These are phyloP conservation scores for Dactylellina cionopaga DNA, from an alignment of 2,329 filamentous ascomycete genomes.

Conservation along the genomic window DNA sequence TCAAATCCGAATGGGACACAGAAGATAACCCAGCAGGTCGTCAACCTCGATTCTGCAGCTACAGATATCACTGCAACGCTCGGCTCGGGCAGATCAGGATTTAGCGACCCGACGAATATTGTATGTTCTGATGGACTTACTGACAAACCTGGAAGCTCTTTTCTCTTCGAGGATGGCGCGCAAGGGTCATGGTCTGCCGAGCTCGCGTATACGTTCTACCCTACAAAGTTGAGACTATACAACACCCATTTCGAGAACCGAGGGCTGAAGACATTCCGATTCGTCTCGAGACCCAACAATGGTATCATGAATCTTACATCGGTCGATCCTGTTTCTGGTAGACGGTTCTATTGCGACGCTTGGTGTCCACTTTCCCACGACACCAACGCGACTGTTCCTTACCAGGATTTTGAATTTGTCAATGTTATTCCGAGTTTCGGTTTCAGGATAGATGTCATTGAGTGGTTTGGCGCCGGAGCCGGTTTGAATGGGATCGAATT, in stretches of 20 bases:
- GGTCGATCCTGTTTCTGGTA: constrained; percentile 76
- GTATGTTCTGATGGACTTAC: constrained; percentile 74
- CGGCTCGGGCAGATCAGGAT: constrained; percentile 71
- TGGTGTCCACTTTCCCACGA: constrained; percentile 84
- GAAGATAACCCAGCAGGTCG: constrained; percentile 67
- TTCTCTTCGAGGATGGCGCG: constrained; percentile 74
- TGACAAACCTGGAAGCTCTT: constrained; percentile 79
- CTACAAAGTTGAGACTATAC: constrained; percentile 85
- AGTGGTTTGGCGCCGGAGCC: constrained; percentile 85
- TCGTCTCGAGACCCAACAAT: constrained; percentile 82
- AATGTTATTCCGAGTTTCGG: constrained; percentile 86
- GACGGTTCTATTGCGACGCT: constrained; percentile 77
- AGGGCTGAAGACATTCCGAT: constrained; percentile 88
- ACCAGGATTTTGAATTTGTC: constrained; percentile 92
- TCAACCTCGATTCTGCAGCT: constrained; percentile 83
- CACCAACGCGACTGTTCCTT: constrained; percentile 67
- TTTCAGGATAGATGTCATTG: constrained; percentile 85
- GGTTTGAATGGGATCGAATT: constrained; percentile 87
- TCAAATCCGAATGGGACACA: constrained; percentile 69
- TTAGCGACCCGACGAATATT: constrained; percentile 80
- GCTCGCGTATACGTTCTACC: constrained; percentile 84
- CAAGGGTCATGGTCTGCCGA: constrained; percentile 82
- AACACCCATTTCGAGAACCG: constrained; percentile 86
- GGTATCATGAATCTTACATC: constrained; percentile 98
- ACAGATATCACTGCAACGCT: constrained; percentile 71